Evolutionary conservation across 1,284 basidiomycete genomes (phyloP), one percentile per base, ranked within the genome.

Genomic region (Microbotryomycetes sp.): DNA sequence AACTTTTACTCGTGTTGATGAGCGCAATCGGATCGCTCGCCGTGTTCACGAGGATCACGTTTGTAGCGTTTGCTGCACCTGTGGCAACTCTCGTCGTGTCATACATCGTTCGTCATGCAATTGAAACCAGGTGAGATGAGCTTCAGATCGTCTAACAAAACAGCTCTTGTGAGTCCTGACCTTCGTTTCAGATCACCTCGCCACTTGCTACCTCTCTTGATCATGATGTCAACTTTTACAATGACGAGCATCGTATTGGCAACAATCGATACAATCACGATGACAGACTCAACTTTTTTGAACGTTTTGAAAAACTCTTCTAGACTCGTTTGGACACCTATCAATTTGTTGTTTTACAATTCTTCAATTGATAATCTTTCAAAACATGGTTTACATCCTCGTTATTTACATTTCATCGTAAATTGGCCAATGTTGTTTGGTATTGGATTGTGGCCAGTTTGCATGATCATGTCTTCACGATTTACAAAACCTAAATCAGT

Each of bases 401-500:
- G 71, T 2, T 76, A 67, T 60, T 54, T 76, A 28, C 76, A 77
- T 53, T 42, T 57, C 0, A 31, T 68, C 22, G 73, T 74, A 50
- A 77, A 77, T 50, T 56, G 65, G 53, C 76, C 75, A 7, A 69
- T 76, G 66, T 67, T 76, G 1, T 68, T 74, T 7, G 75, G 75
- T 1, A 54, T 55, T 14, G 67, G 57, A 0, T 14, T 58, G 7
- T 36, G 45, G 46, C 28, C 42, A 16, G 46, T 49, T 19, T 46
- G 14, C 3, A 45, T 48, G 1, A 54, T 68, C 25, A 30, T 65
- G 0, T 32, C 47, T 12, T 28, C 26, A 19, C 30, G n/a, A 14
- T 49, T 4, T 30, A 28, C 3, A 6, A 22, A 15, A 19, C 2
- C 0, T 29, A 32, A n/a, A 15, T 6, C 4, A 26, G 53, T 9